Percentiles rank a stretch among this genome's conserved stretches.
phyloP scores from a whole-genome alignment of 192 early-diverging fungal species.

The Podila verticillata region DNA sequence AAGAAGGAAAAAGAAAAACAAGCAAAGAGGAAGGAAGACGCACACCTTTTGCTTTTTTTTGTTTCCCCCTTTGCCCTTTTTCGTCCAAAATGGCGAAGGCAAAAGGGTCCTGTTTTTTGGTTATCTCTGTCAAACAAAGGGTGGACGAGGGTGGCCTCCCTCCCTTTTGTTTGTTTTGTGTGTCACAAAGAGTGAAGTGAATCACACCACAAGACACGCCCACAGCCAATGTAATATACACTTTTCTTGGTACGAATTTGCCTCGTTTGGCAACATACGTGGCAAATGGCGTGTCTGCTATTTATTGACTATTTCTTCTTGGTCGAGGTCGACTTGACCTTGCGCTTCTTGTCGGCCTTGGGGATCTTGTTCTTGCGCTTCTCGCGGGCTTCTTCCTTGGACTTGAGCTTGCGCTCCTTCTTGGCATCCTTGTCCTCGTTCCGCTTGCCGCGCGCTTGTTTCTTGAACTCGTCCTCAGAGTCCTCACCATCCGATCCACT shows the following conservation, averaged over 20 bases:
- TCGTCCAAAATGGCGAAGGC: too few species aligned
- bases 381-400: conserved; percentile 92
- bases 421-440: conserved; percentile 91
- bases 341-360: conserved; percentile 96
- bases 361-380: conserved; percentile 94
- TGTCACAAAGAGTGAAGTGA: too few species aligned
- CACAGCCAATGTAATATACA: too few species aligned
- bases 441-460: conserved; percentile 71
- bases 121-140: too few species aligned
- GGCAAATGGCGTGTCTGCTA: background rate
- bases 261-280: too few species aligned
- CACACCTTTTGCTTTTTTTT: background rate
- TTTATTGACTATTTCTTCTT: conserved; percentile 53
- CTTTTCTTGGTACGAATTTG: too few species aligned
- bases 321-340: conserved; percentile 74
- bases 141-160: too few species aligned
- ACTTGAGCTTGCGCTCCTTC: conserved; percentile 86
- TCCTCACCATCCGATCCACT: conserved; percentile 32
- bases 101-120: too few species aligned
- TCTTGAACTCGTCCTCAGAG: conserved; percentile 36
- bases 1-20: background rate
- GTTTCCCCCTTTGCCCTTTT: background rate
- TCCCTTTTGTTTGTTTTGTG: background rate
- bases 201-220: too few species aligned
- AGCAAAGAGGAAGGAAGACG: background rate